Evolutionary conservation across 2,329 filamentous ascomycete species (phyloP), one percentile per base, ranked within the genome.

Genomic region (Sarocladium kiliense): DNA sequence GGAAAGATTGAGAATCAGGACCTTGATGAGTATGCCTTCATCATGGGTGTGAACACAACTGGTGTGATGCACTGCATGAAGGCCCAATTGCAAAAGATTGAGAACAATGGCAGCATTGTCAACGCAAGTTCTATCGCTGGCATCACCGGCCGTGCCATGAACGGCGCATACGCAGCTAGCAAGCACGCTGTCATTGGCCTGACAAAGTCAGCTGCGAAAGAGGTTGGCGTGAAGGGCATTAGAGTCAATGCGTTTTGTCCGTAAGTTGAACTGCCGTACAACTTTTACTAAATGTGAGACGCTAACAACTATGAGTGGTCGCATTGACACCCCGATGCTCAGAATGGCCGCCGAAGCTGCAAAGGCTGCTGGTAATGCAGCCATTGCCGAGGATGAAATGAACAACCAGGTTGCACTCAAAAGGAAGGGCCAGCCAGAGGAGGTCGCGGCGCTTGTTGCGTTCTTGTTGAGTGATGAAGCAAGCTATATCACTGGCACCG

Each of bases 51-150:
- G 45, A 69, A 69, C 53, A 50, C 62, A 4, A 65, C 57, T 2
- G 66, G 66, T 1, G 49, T 67, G 26, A 63, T 68, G 63, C 56
- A 64, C 56, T 66, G 64, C 54, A 57, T 69, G 57, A 61, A 64
- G 47, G 58, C 65, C 10, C 60, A 68, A 56, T 55, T 68, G n/a
- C 53, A 44, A 10, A 77, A 80, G 55, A 60, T 59, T 14, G 62
- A 66, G 9, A 64, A 67, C 0, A 25, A 16, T 3, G 74, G 73
- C 0, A 76, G 74, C 60, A 74, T 80, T 34, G 76, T 80, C 54
- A 79, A 75, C 62, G 71, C 74, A 9, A 63, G 71, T 14, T 73
- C 69, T 49, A 70, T 76, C 23, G 71, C 72, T 5, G 76, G 76
- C 0, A 42, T 75, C 2, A 64, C 61, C 11, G 75, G 70, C 1